These are phyloP conservation scores for Oleoguttula mirabilis DNA, from an alignment of 495 filamentous ascomycete genomes.

Conservation along the genomic window DNA sequence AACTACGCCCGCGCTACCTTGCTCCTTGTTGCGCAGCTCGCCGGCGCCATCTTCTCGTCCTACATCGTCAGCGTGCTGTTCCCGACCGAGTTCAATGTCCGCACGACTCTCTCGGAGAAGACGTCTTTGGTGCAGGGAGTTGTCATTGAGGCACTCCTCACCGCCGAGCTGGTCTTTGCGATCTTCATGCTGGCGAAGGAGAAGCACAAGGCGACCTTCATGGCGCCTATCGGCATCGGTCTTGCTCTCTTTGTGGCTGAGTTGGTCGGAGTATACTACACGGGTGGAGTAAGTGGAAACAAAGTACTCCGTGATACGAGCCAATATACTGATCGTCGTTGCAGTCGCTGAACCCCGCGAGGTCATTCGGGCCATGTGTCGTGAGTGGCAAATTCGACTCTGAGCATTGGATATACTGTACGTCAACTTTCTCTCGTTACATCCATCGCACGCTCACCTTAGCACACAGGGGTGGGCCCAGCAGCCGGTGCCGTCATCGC, in stretches of 20 bases:
- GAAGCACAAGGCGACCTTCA: conserved; percentile 22
- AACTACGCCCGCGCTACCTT: conserved; percentile 15
- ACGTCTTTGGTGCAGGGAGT: conserved; percentile 19
- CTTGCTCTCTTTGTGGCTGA: conserved; percentile 22
- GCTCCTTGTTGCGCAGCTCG: conserved; percentile 17
- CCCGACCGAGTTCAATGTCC: conserved; percentile 16
- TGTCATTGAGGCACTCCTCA: conserved; percentile 22
- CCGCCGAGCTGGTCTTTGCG: conserved; percentile 22
- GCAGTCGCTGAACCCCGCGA: conserved; percentile 21
- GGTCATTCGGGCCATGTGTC: conserved; percentile 21
- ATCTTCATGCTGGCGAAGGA: conserved; percentile 27
- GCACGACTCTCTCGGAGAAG: conserved; percentile 14
- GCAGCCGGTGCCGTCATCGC: conserved; percentile 54
- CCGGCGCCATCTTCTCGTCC: conserved; percentile 18
- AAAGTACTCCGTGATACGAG: too few species aligned
- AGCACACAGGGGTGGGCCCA: conserved; percentile 41
- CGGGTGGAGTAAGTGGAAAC: conserved; percentile 13
- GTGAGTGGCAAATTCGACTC: conserved; percentile 9
- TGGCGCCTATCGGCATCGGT: conserved; percentile 24
- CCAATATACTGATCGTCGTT: too few species aligned
- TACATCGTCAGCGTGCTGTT: conserved; percentile 18
- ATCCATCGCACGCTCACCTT: neutral
- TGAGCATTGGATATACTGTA: conserved; percentile 26
- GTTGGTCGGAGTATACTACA: conserved; percentile 19
- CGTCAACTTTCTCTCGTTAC: neutral